Base-by-base conservation (phyloP, 2,329 filamentous ascomycete genomes). In the Exophiala xenobiotica region DNA sequence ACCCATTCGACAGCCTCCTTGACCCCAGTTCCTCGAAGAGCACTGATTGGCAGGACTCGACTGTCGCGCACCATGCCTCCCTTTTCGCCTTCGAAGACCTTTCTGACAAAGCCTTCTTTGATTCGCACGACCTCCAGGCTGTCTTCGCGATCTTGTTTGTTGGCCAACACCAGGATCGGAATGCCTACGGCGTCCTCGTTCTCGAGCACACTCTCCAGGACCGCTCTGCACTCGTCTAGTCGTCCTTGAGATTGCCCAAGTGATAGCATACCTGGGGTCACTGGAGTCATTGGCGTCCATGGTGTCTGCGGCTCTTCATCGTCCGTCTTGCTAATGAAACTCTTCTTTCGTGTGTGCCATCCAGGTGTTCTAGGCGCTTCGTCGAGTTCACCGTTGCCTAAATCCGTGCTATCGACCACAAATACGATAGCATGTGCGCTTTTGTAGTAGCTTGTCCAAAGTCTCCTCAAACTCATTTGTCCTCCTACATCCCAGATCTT, bases 401-500 rank as follows among this genome's bases (percentile, higher is more conserved):
- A 86, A 68, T 99, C 93, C 37, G 90, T 90, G 68, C 87, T 92
- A 73, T 99, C 93, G 64, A 99, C 90, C 54, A 99, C 90, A 72
- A 97, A 99, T 58, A 99, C 89, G 64, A 99, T 96, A 61, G 93
- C 93, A 70, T 99, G 93, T 65, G 90, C 95, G 69, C 83, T 88
- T 44, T 84, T 79, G 76, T 96, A 99, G 75, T 99, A 99, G 70
- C 85, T 90, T 70, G 96, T 90, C 93, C 93, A 99, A 24, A 97
- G 82, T 58, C 87, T 86, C 56, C 93, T 86, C 66, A 99, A 80
- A 22, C 82, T 87, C 66, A 93, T 84, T 71, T 99, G 93, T 5
- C 93, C 93, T 59, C 93, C 93, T 1, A 99, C 90, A 68, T 99
- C 93, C 93, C 93, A 97, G 64, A 99, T 87, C 77, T 96, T 96